Base-by-base conservation (phyloP, 768 basidiomycete genomes). In the Wakefieldia striispora region DNA sequence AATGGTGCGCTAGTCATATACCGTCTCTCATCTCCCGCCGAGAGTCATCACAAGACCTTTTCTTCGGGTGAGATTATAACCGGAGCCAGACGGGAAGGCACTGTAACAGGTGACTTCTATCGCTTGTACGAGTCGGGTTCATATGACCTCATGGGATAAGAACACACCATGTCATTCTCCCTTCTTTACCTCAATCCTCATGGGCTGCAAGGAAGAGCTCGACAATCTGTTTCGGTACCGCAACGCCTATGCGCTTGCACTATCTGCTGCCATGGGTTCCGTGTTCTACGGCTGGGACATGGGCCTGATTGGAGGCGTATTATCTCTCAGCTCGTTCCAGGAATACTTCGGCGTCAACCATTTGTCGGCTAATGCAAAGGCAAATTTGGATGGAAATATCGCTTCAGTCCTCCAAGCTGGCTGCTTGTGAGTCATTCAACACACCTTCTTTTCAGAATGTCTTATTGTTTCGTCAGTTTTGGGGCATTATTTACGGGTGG, bases 201-300 rank as follows among this genome's bases (percentile, higher is more conserved):
- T 71, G 72, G 54, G 61, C 43, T 53, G 67, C 51, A 62, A 45
- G 42, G 47, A 48, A 1, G 55, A 54, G 20, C 49, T 74, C 16
- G 47, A 59, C 4, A 47, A 63, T 8, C 14, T 70, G 17, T 57
- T 56, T 21, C 64, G 58, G 27, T 69, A 73, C 55, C 70, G 73
- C 39, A 76, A 78, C 63, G 75, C 76, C 3, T 79, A 79, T 49
- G 46, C 67, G 4, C 67, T 79, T 16, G 70, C 78, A 7, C 44
- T 68, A 16, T 76, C 76, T 12, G 77, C 75, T 0, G 62, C 75
- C 1, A 68, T 76, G 68, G 78, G 76, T 10, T 75, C 74, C 34
- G 69, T 79, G 17, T 78, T 76, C 64, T 77, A 65, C 42, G 78
- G 76, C 16, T 77, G 76, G 74, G 77, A 80, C 48, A 69, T 71